Conservation (phyloP, 1,139 yeast species). For the Yamadazyma triangularis region DNA sequence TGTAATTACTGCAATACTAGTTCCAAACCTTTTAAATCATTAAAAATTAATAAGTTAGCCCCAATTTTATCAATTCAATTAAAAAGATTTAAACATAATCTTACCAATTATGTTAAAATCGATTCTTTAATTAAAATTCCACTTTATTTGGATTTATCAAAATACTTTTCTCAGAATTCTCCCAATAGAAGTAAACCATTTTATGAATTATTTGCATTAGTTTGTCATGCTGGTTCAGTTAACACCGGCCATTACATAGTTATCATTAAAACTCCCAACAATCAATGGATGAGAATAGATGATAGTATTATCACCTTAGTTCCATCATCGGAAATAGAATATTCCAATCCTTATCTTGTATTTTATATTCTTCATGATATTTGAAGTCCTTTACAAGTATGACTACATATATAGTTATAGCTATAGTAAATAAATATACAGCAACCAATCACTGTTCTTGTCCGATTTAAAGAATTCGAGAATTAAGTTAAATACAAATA, state of each 20-base stretch:
- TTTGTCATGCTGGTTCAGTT: conserved; percentile 87
- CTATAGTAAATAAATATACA: too few species aligned
- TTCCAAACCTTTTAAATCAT: conserved; percentile 65
- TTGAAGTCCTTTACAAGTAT: too few species aligned
- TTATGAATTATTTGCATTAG: conserved; percentile 81
- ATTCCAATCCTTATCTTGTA: conserved; percentile 71
- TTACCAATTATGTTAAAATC: conserved; percentile 61
- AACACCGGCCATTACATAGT: conserved; percentile 94
- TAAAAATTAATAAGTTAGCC: conserved; percentile 65
- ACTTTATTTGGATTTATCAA: conserved; percentile 61
- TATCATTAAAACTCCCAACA: conserved; percentile 63
- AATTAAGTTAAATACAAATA: too few species aligned
- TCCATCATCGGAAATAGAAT: conserved; percentile 58
- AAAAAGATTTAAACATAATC: conserved; percentile 79
- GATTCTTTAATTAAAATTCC: conserved; percentile 76
- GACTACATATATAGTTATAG: too few species aligned
- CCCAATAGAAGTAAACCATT: conserved; percentile 7
- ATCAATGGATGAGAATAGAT: conserved; percentile 86
- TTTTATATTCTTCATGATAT: conserved; percentile 60
- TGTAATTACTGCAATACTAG: conserved; percentile 62
- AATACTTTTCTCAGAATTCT: conserved; percentile 39
- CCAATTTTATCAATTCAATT: conserved; percentile 79
- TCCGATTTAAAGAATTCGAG: too few species aligned
- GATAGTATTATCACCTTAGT: conserved; percentile 80
- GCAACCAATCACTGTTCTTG: too few species aligned